A percentile compares a stretch with the other conserved stretches of the same genome.
Conservation (phyloP, 1,284 basidiomycete genomes). For the Flammula alnicola region DNA sequence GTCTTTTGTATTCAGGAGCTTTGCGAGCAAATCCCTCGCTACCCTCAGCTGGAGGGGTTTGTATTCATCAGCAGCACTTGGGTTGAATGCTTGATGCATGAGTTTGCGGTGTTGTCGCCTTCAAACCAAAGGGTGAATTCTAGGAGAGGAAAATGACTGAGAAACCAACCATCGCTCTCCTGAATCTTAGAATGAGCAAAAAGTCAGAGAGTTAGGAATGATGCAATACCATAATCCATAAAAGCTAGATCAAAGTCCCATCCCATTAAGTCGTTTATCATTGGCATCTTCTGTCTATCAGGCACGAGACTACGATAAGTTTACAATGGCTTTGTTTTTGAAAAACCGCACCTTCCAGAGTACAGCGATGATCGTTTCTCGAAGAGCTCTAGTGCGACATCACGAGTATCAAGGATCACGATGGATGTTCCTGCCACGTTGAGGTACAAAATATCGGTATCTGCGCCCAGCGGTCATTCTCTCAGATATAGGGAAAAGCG, state of each 20-base stretch:
- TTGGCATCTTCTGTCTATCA: not conserved
- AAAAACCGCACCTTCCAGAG: not conserved
- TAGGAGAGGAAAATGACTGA: not conserved
- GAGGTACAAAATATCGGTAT: no score
- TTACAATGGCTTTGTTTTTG: not conserved
- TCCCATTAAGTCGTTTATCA: not conserved
- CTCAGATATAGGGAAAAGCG: no score
- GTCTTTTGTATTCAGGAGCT: no score
- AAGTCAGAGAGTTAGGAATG: no score
- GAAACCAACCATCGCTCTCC: not conserved
- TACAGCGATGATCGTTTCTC: not conserved
- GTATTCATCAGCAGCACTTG: not conserved
- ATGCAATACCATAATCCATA: no score
- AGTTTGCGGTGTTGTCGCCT: not conserved
- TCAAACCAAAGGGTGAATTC: not conserved
- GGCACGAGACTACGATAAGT: not conserved
- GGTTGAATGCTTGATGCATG: not conserved
- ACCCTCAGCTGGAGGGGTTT: not conserved
- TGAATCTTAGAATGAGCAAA: no score
- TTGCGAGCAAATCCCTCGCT: no score
- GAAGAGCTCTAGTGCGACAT: not conserved
- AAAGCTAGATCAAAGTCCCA: no score
- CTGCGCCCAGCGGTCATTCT: no score
- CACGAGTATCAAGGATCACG: not conserved
- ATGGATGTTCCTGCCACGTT: no score